Base-by-base conservation (phyloP, 495 filamentous ascomycete genomes). In the Massariosphaeria phaeospora region DNA sequence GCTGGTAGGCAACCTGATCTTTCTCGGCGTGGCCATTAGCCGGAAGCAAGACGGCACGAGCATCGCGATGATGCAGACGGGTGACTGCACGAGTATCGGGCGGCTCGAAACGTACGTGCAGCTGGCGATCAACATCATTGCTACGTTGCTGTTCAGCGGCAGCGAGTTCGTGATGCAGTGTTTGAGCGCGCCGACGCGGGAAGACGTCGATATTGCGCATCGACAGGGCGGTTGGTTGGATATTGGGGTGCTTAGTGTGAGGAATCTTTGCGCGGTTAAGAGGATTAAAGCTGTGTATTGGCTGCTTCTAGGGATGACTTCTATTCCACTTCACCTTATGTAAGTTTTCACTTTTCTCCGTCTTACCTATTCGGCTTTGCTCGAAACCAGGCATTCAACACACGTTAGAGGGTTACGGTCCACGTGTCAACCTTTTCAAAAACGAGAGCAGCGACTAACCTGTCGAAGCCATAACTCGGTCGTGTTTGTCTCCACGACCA, bases 111-210 rank as follows among this genome's bases (percentile, higher is more conserved):
- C n/a, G n/a, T n/a, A n/a, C n/a, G n/a, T n/a, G n/a, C 49, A 53
- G 17, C 6, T 53, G 11, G 7, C 23, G 21, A 53, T 53, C 35
- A 53, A 53, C 31, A 34, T 53, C 23, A n/a, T 53, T 27, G 36
- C 38, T 29, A 43, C 49, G 6, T 11, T 53, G 5, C 38, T 53
- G 7, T 26, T 53, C 2, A 25, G 49, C 4, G 3, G 8, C 17
- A 53, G 49, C 49, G 31, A 45, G 31, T 53, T 27, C n/a, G 30
- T 33, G 8, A 52, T 44, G 48, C 48, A 52, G 36, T 18, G 8
- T 15, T 23, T 52, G 17, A 20, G 8, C 13, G 31, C 48, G 4
- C 51, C 51, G 15, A 55, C 51, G 25, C 25, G 51, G 13, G 7
- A 35, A 30, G 51, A 55, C 18, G 9, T 55, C 13, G 42, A 55